Conservation (phyloP, 2,329 filamentous ascomycete species). For the Fusarium lateritium region DNA sequence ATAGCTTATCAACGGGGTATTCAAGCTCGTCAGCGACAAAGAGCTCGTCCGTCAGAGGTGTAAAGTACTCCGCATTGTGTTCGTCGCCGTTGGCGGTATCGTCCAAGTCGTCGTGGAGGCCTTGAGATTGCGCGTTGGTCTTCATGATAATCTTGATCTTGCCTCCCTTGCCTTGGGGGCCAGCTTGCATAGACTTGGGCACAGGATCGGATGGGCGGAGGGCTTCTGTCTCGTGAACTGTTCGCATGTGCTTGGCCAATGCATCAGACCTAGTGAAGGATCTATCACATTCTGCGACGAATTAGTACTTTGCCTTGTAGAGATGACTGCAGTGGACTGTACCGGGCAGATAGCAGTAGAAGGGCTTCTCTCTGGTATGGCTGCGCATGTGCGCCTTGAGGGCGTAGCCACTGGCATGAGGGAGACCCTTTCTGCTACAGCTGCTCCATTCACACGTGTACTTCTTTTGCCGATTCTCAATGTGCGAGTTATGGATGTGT, state of each 20-base stretch:
- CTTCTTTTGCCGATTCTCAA: slow-evolving; percentile 92
- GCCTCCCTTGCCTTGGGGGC: slow-evolving; percentile 60
- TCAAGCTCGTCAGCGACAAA: slow-evolving; percentile 77
- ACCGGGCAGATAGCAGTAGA: slow-evolving; percentile 96
- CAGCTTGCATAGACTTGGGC: slow-evolving; percentile 75
- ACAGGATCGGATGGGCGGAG: slow-evolving; percentile 84
- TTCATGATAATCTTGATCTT: slow-evolving; percentile 76
- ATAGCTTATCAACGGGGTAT: slow-evolving; percentile 71
- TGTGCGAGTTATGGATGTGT: slow-evolving; percentile 93
- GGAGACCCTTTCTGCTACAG: slow-evolving; percentile 88
- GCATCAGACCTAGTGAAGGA: slow-evolving; percentile 97
- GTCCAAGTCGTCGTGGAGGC: slow-evolving; percentile 70
- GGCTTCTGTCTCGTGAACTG: slow-evolving; percentile 96
- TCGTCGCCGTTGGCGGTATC: slow-evolving; percentile 70
- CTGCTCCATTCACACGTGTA: slow-evolving; percentile 99
- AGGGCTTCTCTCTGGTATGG: slow-evolving; percentile 97
- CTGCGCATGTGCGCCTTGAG: slow-evolving; percentile 97
- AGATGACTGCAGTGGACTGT: slow-evolving; percentile 50
- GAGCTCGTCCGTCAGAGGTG: slow-evolving; percentile 68
- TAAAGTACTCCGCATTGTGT: slow-evolving; percentile 71
- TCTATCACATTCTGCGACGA: slow-evolving; percentile 86
- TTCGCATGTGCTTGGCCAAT: slow-evolving; percentile 97
- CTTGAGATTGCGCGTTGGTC: slow-evolving; percentile 68
- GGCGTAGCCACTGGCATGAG: slow-evolving; percentile 95
- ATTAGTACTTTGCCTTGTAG: slow-evolving; percentile 25